Evolutionary conservation across 2,329 filamentous ascomycete genomes (phyloP).

Genomic region (Fusarium acutatum): DNA sequence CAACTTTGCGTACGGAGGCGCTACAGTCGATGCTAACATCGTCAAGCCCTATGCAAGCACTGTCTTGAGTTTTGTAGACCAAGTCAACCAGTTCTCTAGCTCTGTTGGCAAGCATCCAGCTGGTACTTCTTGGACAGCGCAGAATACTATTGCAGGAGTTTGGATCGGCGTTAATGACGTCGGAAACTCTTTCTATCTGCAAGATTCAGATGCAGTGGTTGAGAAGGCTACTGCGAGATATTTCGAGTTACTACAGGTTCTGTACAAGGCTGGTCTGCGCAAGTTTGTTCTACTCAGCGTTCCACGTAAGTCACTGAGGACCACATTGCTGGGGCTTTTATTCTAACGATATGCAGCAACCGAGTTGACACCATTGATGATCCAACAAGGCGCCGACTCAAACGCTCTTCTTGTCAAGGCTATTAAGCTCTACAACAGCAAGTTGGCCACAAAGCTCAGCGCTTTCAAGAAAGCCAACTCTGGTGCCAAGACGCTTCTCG

Average conservation of each 20-base stretch:
- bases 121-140: slow-evolving; percentile 52
- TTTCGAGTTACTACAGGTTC: slow-evolving; percentile 50
- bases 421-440: slow-evolving; percentile 51
- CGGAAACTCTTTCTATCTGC: slow-evolving; percentile 55
- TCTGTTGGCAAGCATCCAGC: slow-evolving; percentile 44
- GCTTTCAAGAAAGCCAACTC: slow-evolving; percentile 48
- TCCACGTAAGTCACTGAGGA: slow-evolving; percentile 49
- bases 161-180: slow-evolving; percentile 68
- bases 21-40: slow-evolving; percentile 60
- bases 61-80: slow-evolving; percentile 37
- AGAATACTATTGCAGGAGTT: slow-evolving; percentile 54
- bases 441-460: slow-evolving; percentile 41
- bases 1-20: slow-evolving; percentile 64
- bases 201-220: slow-evolving; percentile 47
- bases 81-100: slow-evolving; percentile 42
- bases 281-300: slow-evolving; percentile 69
- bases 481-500: slow-evolving; percentile 45
- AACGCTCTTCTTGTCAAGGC: slow-evolving; percentile 44
- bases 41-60: slow-evolving; percentile 63
- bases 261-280: slow-evolving; percentile 63
- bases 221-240: slow-evolving; percentile 54
- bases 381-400: slow-evolving; percentile 33
- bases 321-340: accelerated
- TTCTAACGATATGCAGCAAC: slow-evolving; percentile 44
- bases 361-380: slow-evolving; percentile 50